phyloP scores from a whole-genome alignment of 257 asterid genomes.

The Anisodus acutangulus region DNA sequence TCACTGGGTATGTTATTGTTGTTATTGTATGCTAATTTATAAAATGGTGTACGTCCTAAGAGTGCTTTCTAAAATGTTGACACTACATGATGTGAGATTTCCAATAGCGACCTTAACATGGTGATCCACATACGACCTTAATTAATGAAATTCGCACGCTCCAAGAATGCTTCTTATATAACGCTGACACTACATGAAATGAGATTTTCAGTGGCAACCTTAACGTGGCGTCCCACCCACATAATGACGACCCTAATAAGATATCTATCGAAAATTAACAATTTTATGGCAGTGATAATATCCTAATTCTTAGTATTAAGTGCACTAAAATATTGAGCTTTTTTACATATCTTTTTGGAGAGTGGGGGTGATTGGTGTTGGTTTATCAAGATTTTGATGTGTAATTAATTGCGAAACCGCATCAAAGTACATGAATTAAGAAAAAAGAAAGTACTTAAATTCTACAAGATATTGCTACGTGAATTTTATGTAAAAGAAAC shows the following conservation, averaged over 20 bases:
- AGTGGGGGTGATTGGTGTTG: neutral
- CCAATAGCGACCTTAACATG: neutral
- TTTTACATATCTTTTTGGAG: neutral
- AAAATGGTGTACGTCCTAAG: neutral
- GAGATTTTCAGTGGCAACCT: neutral
- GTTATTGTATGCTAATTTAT: too few species aligned
- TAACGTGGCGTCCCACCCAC: neutral
- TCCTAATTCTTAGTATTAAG: neutral
- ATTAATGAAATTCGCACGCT: neutral
- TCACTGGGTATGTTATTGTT: neutral
- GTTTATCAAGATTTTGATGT: neutral
- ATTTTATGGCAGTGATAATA: neutral
- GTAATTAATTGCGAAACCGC: neutral
- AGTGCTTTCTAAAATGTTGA: neutral
- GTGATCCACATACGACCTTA: neutral
- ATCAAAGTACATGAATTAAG: slow-evolving; percentile 13
- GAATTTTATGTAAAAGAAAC: neutral
- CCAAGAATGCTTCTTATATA: neutral
- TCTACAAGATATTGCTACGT: neutral
- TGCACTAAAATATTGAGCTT: neutral
- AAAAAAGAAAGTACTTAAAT: neutral
- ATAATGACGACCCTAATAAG: too few species aligned
- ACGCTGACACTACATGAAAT: neutral
- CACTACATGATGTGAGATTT: neutral
- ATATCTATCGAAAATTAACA: neutral